These are phyloP conservation scores for Sabuloglossum arenarium DNA, from an alignment of 495 filamentous ascomycete species.

Conservation along the genomic window DNA sequence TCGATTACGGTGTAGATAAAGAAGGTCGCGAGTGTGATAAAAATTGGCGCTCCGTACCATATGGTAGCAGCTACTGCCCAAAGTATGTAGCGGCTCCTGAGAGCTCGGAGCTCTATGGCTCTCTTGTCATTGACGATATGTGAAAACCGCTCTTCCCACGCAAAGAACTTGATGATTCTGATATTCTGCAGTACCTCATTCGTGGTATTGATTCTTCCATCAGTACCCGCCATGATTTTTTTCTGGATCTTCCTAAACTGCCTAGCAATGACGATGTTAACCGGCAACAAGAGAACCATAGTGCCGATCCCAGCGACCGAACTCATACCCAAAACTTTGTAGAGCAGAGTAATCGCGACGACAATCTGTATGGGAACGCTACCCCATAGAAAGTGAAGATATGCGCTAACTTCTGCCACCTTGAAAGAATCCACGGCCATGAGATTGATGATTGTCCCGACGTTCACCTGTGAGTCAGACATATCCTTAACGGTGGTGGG, in stretches of 20 bases:
- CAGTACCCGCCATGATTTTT: constrained; percentile 79
- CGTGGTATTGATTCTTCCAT: constrained; percentile 88
- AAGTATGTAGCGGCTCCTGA: constrained; percentile 68
- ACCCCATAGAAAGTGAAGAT: constrained; percentile 77
- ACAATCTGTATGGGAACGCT: constrained; percentile 66
- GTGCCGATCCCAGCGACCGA: constrained; percentile 86
- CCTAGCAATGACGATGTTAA: constrained; percentile 72
- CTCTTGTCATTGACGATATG: constrained; percentile 78
- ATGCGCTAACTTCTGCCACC: constrained; percentile 78
- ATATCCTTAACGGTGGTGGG: constrained; percentile 19
- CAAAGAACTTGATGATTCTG: constrained; percentile 98
- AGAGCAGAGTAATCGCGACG: constrained; percentile 57
- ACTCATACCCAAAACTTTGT: constrained; percentile 73
- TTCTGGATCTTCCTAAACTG: constrained; percentile 72
- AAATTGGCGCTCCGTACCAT: constrained; percentile 88
- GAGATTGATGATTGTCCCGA: constrained; percentile 93
- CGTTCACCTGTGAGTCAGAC: constrained; percentile 56
- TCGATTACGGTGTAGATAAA: constrained; percentile 82
- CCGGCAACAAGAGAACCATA: constrained; percentile 70
- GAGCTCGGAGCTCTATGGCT: constrained; percentile 47
- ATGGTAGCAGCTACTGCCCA: constrained; percentile 83
- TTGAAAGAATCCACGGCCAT: constrained; percentile 99
- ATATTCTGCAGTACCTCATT: constrained; percentile 97
- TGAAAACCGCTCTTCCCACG: constrained; percentile 88
- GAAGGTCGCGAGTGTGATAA: constrained; percentile 95